Evolutionary conservation across 2,329 filamentous ascomycete species (phyloP), one percentile per base, ranked within the genome.

Genomic region (Pyrenochaeta sp.): DNA sequence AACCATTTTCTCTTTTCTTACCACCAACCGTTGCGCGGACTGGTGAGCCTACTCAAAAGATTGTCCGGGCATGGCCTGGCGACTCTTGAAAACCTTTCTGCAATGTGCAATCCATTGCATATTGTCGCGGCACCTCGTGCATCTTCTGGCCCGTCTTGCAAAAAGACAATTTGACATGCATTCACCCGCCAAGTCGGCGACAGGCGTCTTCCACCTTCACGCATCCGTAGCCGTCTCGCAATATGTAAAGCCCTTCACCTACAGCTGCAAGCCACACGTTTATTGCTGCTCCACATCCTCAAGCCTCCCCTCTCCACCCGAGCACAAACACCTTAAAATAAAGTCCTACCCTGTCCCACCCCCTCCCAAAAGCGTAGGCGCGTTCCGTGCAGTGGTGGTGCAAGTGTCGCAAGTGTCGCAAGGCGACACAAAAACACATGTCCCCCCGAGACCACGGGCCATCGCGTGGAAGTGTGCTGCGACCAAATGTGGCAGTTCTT

Each of bases 181-280:
- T 27, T 27, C 23, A 27, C 9, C 23, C 23, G 63, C 62, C 62
- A 58, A 60, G 56, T 49, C 54, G 59, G 56, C 32, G 53, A 50
- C 20, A 48, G 29, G n/a, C n/a, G 23, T 27, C 29, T 45, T 51
- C n/a, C 39, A 37, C 35, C 42, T 51, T 51, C 29, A 42, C 41
- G 52, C 39, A 45, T 30, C 18, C 32, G 29, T 14, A 30, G 27
- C 43, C 30, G 42, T 45, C 40, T 11, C 49, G 51, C 53, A 60
- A 58, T 57, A 57, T 46, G 59, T 37, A 20, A 39, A 39, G 4
- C 20, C 5, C 36, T n/a, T 37, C 51, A 47, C 39, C 49, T 49
- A 35, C 48, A n/a, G 32, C 58, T 66, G 62, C 60, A 66, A 66
- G 64, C 64, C 65, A 68, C 58, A 61, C 40, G 46, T 59, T n/a